phyloP scores from a whole-genome alignment of 164 flowering plant species.

The Paratinospora sagittata region DNA sequence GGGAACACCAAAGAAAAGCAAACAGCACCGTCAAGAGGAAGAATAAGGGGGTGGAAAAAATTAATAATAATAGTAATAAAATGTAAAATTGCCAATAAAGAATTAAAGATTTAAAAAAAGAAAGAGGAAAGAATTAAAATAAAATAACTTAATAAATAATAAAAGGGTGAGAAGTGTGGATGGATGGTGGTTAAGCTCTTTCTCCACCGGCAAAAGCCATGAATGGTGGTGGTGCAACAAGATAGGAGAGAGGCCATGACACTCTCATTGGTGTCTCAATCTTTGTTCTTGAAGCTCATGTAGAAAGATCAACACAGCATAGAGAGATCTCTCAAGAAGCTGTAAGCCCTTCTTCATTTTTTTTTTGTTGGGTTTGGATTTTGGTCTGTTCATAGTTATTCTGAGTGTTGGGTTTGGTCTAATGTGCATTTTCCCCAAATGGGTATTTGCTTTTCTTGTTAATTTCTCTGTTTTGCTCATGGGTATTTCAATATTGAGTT shows the following conservation, averaged over 20 bases:
- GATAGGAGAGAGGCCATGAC: not conserved
- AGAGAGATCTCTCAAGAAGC: conserved; percentile 14
- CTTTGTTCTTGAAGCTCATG: conserved; percentile 29
- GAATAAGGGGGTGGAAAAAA: too few species aligned
- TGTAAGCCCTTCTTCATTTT: conserved; percentile 3
- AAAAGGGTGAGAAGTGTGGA: not conserved
- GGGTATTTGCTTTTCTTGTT: not conserved
- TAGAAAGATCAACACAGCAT: not conserved
- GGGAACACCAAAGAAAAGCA: not conserved
- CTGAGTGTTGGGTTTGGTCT: not conserved
- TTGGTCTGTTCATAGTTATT: not conserved
- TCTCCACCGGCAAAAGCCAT: conserved; percentile 2
- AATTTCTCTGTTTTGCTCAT: not conserved
- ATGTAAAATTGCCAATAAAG: not conserved
- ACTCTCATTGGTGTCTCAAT: not conserved
- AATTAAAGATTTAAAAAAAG: not conserved
- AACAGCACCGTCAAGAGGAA: not conserved
- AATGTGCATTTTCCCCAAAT: not conserved
- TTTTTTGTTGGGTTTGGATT: not conserved
- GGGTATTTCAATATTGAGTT: not conserved
- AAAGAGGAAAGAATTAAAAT: not conserved
- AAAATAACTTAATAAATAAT: too few species aligned
- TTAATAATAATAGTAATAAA: not conserved
- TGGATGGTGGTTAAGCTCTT: not conserved
- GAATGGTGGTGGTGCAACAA: not conserved